Evolutionary conservation across 2,329 filamentous ascomycete genomes (phyloP), one percentile per base, ranked within the genome.

Genomic region (Aspergillus tamarii): DNA sequence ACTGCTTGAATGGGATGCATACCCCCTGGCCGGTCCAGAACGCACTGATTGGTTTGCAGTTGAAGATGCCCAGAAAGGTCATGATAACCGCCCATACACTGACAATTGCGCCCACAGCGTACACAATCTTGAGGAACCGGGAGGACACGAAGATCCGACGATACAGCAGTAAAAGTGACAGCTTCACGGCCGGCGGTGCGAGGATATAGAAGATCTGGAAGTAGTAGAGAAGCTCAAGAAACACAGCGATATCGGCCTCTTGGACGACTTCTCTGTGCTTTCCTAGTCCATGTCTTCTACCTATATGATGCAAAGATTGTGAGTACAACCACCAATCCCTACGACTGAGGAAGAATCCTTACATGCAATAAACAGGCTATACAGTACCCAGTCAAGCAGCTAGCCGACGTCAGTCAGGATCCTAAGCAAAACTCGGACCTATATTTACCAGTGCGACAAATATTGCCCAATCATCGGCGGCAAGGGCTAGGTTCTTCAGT

Each of bases 391-490:
- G 12, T 50, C 30, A 30, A 59, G 32, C 6, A 59, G 12, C 57
- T 59, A 2, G 3, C 14, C 9, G n/a, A 1, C 16, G 19, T 50
- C 36, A 21, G 45, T 41, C 21, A 32, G n/a, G 11, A 7, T 59
- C 26, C 4, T 4, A 5, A 23, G 21, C 12, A 21, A n/a, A 34
- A 30, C 1, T 9, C 9, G n/a, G 9, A 1, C 12, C 7, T 50
- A 6, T n/a, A 16, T 19, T 48, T 41, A 59, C 57, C 45, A 59
- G 11, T 28, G 57, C 57, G 1, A 52, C 6, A 16, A 28, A 28
- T 4, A 59, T 59, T 28, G 57, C 45, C 57, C 57, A 59, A 28
- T 59, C 57, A 52, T 59, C 57, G 6, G 45, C n/a, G 45, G 43
- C 57, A 0, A 52, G 23, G 7, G 32, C 11, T 19, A 52, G 7